Conservation (phyloP, 164 flowering plant genomes). For the Vitis riparia region DNA sequence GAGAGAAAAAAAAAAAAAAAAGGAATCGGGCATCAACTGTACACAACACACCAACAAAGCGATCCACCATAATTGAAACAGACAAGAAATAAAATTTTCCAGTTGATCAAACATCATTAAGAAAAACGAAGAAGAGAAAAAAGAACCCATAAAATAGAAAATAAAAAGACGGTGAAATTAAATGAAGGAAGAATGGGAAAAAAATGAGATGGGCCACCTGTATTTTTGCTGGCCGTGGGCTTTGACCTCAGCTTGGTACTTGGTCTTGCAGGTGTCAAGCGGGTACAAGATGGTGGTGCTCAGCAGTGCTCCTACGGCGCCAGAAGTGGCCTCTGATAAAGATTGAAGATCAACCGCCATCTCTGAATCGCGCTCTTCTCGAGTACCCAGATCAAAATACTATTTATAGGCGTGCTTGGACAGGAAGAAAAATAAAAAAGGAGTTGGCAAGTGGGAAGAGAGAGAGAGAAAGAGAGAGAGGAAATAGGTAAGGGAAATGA, state of each 20-base stretch:
- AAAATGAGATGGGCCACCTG: conserved; percentile 38
- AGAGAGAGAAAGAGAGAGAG: not conserved
- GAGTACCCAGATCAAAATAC: not conserved
- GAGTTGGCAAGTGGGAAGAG: not conserved
- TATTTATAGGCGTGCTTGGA: not conserved
- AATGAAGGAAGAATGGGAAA: not conserved
- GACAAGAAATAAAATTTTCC: not conserved
- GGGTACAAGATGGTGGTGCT: conserved; percentile 84
- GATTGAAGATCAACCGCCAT: conserved; percentile 62
- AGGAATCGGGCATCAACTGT: no score
- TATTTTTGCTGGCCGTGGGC: conserved; percentile 58
- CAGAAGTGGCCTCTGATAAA: conserved; percentile 76
- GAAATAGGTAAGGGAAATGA: not conserved
- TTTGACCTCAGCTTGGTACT: conserved; percentile 74
- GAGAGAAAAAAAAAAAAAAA: no score
- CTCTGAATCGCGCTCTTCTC: not conserved
- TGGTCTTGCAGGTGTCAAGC: conserved; percentile 81
- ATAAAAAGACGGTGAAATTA: not conserved
- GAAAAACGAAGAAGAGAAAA: not conserved
- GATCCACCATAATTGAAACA: not conserved
- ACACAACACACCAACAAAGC: not conserved
- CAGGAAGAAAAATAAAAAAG: not conserved
- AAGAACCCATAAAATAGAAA: not conserved
- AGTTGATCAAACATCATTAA: not conserved
- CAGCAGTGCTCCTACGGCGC: conserved; percentile 71